Base-by-base conservation (phyloP, 2,329 filamentous ascomycete genomes). In the Trichophaea hybrida region DNA sequence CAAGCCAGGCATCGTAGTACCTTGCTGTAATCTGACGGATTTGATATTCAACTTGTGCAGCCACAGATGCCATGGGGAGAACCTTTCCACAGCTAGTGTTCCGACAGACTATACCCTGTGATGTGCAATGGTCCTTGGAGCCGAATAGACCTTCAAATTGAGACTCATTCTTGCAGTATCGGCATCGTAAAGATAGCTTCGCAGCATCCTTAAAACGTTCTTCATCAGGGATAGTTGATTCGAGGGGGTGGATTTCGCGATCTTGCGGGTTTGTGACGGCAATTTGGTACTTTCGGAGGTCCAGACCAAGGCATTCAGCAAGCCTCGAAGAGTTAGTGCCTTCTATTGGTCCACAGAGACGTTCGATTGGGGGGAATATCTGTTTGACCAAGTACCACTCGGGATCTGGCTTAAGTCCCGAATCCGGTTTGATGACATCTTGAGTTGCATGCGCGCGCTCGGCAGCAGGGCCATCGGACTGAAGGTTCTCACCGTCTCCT, bases 311-410 rank as follows among this genome's bases (percentile, higher is more conserved):
- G 71, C 93, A 94, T 71, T 96, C 90, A 1, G 93, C 93, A 7
- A 98, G 79, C 65, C 90, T 84, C 1, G 88, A 82, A 6, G 91
- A 86, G 64, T 95, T 94, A 1, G 93, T 98, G 61, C 93, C 93
- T 12, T 82, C 81, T 69, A 98, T 96, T 61, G 94, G 95, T 62
- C 91, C 93, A 71, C 93, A 98, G 24, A 98, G 83, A 78, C 93
- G 88, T 75, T 98, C 93, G 32, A 98, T 93, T 0, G 93, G 93
- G 8, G 93, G 93, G 74, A 98, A 88, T 61, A 98, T 96, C 73
- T 98, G 93, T 76, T 98, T 98, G 75, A 88, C 85, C 43, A 98
- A 81, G 72, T 98, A 98, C 80, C 90, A 97, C 70, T 98, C 93
- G n/a, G 96, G 80, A 69, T 98, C 93, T 65, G 90, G 88, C 60